Conservation (phyloP, 2,329 filamentous ascomycete species). For the Paramyrothecium roridum region DNA sequence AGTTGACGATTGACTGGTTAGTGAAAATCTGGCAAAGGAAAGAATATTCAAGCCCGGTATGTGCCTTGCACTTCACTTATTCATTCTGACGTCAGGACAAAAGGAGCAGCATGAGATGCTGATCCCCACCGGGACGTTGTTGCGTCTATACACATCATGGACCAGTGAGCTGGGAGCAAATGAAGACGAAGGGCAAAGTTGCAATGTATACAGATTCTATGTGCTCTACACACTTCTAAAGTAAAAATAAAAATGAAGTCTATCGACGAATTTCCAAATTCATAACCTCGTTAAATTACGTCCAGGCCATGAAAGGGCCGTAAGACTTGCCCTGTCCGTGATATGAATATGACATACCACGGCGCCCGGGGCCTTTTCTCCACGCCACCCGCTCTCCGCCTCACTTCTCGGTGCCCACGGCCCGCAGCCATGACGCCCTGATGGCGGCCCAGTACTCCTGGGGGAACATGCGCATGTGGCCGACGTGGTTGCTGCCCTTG, state of each 20-base stretch:
- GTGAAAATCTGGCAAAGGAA: no score
- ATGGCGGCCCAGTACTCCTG: constrained; percentile 56
- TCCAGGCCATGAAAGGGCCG: no score
- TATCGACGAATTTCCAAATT: not conserved
- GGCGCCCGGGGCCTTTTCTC: not conserved
- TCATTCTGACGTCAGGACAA: not conserved
- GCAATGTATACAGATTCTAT: no score
- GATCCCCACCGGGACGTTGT: not conserved
- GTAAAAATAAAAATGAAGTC: no score
- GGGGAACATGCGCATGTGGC: constrained; percentile 55
- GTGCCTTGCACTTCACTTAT: not conserved
- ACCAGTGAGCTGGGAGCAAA: no score
- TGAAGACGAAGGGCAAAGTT: no score
- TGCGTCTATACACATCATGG: not conserved
- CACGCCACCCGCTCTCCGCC: not conserved
- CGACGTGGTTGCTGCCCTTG: constrained; percentile 57
- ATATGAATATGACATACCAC: not conserved
- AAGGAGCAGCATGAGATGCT: not conserved
- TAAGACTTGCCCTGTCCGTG: no score
- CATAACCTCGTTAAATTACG: not conserved
- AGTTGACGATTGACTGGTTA: no score
- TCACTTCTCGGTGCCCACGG: not conserved
- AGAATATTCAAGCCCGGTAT: no score
- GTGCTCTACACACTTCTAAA: no score
- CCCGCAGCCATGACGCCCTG: constrained; percentile 18